phyloP scores from a whole-genome alignment of 176 grass and related monocot genomes.

The Rhynchospora pubera region DNA sequence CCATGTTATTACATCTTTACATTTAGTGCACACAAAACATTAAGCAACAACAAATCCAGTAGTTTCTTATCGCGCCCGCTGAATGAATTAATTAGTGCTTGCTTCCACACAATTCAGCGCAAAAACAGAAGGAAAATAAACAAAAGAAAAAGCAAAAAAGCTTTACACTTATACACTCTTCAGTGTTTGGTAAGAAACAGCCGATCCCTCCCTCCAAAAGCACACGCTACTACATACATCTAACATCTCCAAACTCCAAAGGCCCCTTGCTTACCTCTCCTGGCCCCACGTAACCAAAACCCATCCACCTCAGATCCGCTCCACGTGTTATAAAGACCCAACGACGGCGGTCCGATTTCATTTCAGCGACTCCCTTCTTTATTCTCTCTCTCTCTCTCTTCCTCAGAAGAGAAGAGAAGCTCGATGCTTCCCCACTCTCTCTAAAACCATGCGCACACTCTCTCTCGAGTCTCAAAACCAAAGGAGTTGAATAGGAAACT shows the following conservation, averaged over 20 bases:
- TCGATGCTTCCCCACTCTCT: constrained; percentile 20
- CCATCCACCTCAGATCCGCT: neutral
- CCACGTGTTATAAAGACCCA: constrained; percentile 1
- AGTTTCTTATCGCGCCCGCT: neutral
- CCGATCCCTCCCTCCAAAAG: neutral
- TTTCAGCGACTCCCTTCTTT: neutral
- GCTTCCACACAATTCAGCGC: neutral
- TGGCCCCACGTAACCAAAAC: constrained; percentile 4
- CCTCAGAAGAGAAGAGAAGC: constrained; percentile 1
- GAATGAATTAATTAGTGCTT: neutral
- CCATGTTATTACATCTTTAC: neutral
- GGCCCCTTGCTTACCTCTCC: neutral
- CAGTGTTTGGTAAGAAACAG: constrained; percentile 10
- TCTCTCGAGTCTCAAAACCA: constrained; percentile 14
- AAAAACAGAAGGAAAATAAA: neutral
- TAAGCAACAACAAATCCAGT: neutral
- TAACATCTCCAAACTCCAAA: too few relatives aligned
- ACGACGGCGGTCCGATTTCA: neutral
- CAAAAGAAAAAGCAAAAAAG: neutral
- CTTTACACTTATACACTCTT: neutral
- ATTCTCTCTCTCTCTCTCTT: constrained; percentile 9
- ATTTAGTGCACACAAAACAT: neutral
- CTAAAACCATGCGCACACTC: constrained; percentile 3
- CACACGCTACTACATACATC: neutral
- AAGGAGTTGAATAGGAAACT: constrained; percentile 29